Base-by-base conservation (phyloP, 441 rosid species). In the Viola pubescens region DNA sequence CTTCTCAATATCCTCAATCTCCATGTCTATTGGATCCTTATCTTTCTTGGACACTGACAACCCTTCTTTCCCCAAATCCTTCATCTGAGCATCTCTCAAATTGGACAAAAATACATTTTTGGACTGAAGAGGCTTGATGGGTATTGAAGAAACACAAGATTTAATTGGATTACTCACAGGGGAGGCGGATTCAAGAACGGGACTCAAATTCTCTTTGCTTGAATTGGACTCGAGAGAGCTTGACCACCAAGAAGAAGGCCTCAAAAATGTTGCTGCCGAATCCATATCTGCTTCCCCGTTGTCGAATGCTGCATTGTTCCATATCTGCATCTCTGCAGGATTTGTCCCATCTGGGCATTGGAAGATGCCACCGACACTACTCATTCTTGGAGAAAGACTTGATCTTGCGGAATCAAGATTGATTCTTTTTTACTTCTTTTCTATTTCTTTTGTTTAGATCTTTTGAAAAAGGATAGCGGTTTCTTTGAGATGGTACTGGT, bases 301-400 rank as follows among this genome's bases (percentile, higher is more conserved):
- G 75, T 91, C 97, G 62, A 91, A 89, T n/a, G 95, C 86, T 4
- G 87, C 98, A 68, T 89, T 91, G 80, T 82, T 75, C 98, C 98
- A 91, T 41, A 91, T 67, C 77, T 89, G 97, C 49, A 89, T 82
- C 64, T 83, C 81, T 5, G 79, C 71, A 37, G 76, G 74, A 45
- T 65, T 55, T 4, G 75, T 49, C 51, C 68, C 71, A 65, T 82
- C 86, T 47, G 79, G 78, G 75, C 67, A 66, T 41, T 79, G 82
- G 7, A 56, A 57, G 19, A 77, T 65, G 34, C 34, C 34, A 26
- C 34, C 34, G 34, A 26, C 34, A 73, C 82, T 68, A 71, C 81
- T 78, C 96, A 91, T 88, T 60, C 68, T 67, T 11, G 11, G 16
- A 49, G 6, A 39, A 9, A 53, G 53, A 52, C 19, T 16, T 14